Conservation (phyloP, 352 stramenopile species). For the Globisporangium cederbergense region DNA sequence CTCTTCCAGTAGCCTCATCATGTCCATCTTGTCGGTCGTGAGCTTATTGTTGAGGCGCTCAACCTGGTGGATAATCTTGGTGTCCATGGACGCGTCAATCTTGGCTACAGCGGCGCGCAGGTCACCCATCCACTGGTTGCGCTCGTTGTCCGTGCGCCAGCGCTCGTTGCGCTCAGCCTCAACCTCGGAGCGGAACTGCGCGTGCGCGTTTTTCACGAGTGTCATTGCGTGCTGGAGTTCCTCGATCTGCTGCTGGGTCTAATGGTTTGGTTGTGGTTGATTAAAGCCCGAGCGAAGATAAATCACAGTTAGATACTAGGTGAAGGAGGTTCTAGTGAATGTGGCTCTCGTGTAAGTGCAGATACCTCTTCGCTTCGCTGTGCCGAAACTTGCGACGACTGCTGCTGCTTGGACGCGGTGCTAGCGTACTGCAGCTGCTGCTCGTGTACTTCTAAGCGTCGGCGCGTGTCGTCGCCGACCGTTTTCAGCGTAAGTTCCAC, state of each 20-base stretch:
- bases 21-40: constrained; percentile 47
- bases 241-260: constrained; percentile 34
- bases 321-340: background rate
- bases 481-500: constrained; percentile 30
- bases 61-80: constrained; percentile 36
- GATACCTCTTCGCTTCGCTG: constrained; percentile 13
- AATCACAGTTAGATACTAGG: background rate
- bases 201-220: constrained; percentile 34
- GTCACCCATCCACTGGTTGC: constrained; percentile 28
- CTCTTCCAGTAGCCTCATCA: constrained; percentile 49
- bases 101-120: constrained; percentile 24
- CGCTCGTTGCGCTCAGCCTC: constrained; percentile 55
- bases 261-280: background rate
- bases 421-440: constrained; percentile 32
- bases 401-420: constrained; percentile 19
- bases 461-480: constrained; percentile 30
- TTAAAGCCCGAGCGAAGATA: too few relatives aligned
- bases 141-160: constrained; percentile 35
- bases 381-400: constrained; percentile 4
- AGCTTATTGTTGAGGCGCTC: constrained; percentile 44
- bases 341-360: too few relatives aligned
- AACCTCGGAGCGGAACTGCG: constrained; percentile 49
- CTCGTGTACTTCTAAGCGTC: constrained; percentile 42
- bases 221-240: constrained; percentile 32
- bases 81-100: constrained; percentile 41